These are phyloP conservation scores for Globisporangium lucens DNA, from an alignment of 352 stramenopile species.

Conservation along the genomic window DNA sequence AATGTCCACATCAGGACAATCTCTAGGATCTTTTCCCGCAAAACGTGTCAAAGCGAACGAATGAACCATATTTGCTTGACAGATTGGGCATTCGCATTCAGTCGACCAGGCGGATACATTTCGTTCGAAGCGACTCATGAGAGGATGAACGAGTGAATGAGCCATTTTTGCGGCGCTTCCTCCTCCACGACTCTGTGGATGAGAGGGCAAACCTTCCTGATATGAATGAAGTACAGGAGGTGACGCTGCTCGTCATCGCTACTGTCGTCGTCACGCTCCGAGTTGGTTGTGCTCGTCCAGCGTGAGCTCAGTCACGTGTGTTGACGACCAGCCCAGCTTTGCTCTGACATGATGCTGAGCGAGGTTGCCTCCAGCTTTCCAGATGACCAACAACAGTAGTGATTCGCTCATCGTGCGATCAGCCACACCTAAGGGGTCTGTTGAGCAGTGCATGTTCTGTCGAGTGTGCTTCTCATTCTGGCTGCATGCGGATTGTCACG, in stretches of 20 bases:
- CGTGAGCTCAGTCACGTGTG: no score
- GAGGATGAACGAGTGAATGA: not conserved
- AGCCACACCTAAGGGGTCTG: no score
- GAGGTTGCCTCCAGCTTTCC: no score
- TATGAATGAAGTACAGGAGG: not conserved
- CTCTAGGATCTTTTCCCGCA: not conserved
- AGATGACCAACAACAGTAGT: no score
- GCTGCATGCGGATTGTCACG: no score
- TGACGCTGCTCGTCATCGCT: not conserved
- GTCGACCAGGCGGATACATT: not conserved
- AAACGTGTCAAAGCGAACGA: not conserved
- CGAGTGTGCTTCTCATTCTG: no score
- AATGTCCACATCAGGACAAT: not conserved
- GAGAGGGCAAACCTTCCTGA: not conserved
- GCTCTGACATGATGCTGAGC: no score
- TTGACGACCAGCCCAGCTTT: no score
- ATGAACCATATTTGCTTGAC: not conserved
- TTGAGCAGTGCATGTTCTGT: no score
- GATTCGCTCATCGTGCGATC: no score
- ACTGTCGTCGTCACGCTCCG: not conserved
- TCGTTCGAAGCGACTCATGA: conserved; percentile 4
- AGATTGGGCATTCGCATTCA: conserved; percentile 6
- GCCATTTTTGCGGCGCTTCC: not conserved
- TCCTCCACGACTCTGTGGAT: not conserved
- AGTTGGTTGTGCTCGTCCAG: no score